phyloP scores from a whole-genome alignment of 2,329 filamentous ascomycete species.

The Talaromyces sp. region DNA sequence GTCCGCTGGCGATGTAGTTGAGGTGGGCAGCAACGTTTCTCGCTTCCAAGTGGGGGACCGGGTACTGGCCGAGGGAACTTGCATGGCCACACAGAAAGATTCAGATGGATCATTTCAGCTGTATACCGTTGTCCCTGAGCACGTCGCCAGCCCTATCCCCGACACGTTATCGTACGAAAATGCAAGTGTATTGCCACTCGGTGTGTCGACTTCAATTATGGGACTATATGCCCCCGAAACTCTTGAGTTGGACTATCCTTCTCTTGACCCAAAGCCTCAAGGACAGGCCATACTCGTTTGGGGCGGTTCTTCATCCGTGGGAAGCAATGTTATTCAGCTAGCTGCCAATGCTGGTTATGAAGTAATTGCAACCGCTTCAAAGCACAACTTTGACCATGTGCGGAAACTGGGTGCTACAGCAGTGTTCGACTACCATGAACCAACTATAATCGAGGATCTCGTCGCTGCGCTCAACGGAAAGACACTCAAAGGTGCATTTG shows the following conservation, averaged over 20 bases:
- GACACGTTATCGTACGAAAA: slow-evolving; percentile 18
- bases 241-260: slow-evolving; percentile 13
- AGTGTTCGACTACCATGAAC: slow-evolving; percentile 38
- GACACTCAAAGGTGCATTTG: background rate
- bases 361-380: slow-evolving; percentile 32
- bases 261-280: slow-evolving; percentile 11
- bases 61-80: slow-evolving; percentile 19
- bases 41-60: slow-evolving; percentile 22
- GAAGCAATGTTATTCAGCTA: slow-evolving; percentile 39
- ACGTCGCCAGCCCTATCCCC: slow-evolving; percentile 17
- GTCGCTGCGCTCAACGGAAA: background rate
- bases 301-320: slow-evolving; percentile 46
- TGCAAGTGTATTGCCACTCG: slow-evolving; percentile 21
- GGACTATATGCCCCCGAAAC: slow-evolving; percentile 19
- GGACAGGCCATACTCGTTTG: slow-evolving; percentile 41
- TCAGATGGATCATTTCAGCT: slow-evolving; percentile 21
- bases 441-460: background rate
- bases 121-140: slow-evolving; percentile 15
- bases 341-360: slow-evolving; percentile 33
- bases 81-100: slow-evolving; percentile 7
- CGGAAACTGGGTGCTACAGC: slow-evolving; percentile 37
- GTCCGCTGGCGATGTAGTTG: slow-evolving; percentile 23
- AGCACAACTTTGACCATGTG: slow-evolving; percentile 38
- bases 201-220: slow-evolving; percentile 18
- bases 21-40: slow-evolving; percentile 21